Evolutionary conservation across 148 eudicot species (phyloP), one percentile per base, ranked within the genome.

Genomic region (Camellia japonica): DNA sequence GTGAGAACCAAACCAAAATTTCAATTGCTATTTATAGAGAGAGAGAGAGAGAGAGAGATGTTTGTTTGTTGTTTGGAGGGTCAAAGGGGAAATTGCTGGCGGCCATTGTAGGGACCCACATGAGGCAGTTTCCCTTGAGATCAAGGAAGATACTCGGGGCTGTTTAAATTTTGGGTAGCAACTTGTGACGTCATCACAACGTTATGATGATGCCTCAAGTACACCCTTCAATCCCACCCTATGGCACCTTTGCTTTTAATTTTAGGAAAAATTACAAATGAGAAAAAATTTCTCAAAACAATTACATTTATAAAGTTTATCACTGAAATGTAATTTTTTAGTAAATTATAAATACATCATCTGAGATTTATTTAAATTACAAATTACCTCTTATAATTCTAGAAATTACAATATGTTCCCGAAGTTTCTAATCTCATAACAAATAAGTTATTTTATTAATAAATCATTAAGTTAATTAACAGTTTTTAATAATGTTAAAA

Each of bases 71-170:
- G 6, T 63, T 64, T 54, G 55, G 44, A 80, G 49, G 78, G 82
- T 80, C 82, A 80, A 74, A 65, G 73, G 73, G 73, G 38, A 20
- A 73, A 9, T 30, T 9, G 46, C 5, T 73, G 76, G 76, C 76
- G 74, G 74, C 59, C 74, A 64, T 30, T 30, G 38, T 0, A 9
- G 52, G 73, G 71, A 2, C 78, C 69, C 79, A 62, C 68, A 7
- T 56, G 67, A 54, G 52, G 66, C 38, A 20, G 20, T 20, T 75
- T 71, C 38, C 7, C 9, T 13, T 41, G n/a, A 23, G 62, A 78
- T 71, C 52, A 68, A 52, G 47, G 46, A 54, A 49, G 20, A 6
- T 65, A 10, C 23, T 70, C 4, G 38, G 1, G 38, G 38, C 38
- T 30, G 38, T 30, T 30, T 30, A 30, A 30, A 30, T 4, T 79